These are phyloP conservation scores for Alternaria gaisen DNA, from an alignment of 2,329 filamentous ascomycete species.

Conservation along the genomic window DNA sequence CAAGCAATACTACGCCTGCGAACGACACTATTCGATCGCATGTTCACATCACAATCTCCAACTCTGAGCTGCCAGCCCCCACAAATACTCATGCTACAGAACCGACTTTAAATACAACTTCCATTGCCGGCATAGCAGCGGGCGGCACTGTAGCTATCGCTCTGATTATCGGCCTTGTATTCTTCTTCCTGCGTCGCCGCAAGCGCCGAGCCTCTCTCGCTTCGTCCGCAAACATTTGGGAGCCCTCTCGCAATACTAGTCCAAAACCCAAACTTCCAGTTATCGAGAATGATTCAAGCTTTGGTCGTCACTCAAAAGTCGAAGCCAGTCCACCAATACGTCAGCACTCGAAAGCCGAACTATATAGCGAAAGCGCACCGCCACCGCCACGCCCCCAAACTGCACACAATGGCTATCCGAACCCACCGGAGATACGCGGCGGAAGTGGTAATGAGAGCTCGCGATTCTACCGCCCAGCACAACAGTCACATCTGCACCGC, in stretches of 20 bases:
- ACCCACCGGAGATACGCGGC: not conserved
- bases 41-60: not conserved
- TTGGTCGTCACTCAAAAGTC: not conserved
- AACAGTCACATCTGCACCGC: not conserved
- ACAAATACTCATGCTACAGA: not conserved
- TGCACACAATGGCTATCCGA: not conserved
- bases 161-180: slow-evolving; percentile 13
- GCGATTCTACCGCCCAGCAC: not conserved
- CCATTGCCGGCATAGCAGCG: slow-evolving; percentile 29
- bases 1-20: not conserved
- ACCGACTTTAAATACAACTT: slow-evolving; percentile 11
- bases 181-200: slow-evolving; percentile 24
- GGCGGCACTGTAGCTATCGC: slow-evolving; percentile 21
- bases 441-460: not conserved
- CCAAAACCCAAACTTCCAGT: not conserved
- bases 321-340: not conserved
- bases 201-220: not conserved
- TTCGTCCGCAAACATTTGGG: not conserved
- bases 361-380: not conserved
- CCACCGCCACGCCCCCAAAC: not conserved
- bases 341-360: not conserved
- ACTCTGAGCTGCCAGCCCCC: too few relatives aligned
- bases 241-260: slow-evolving; percentile 1
- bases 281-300: not conserved
- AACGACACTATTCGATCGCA: not conserved